Evolutionary conservation across 2,329 filamentous ascomycete genomes (phyloP).

Genomic region (Aspergillus luchuensis): DNA sequence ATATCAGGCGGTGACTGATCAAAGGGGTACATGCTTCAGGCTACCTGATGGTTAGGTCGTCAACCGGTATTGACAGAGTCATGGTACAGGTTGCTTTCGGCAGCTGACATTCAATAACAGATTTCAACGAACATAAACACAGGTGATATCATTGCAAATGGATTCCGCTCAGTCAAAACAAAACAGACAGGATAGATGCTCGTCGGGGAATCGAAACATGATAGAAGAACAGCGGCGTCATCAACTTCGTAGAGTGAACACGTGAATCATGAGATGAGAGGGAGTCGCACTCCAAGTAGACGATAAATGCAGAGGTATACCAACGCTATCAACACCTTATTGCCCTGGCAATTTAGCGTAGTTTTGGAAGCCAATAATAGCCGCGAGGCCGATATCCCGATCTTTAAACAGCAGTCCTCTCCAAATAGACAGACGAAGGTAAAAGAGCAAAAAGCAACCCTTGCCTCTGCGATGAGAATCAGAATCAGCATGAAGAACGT

Average conservation of each 20-base stretch:
- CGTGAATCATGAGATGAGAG: slow-evolving; percentile 11
- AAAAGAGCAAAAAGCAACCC: slow-evolving; percentile 18
- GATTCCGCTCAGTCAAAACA: background rate
- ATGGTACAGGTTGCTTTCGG: background rate
- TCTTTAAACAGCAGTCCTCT: slow-evolving; percentile 29
- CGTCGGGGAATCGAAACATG: slow-evolving; percentile 34
- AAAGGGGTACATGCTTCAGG: background rate
- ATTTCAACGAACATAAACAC: background rate
- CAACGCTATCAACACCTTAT: slow-evolving; percentile 30
- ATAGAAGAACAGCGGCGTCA: slow-evolving; percentile 20
- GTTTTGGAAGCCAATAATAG: slow-evolving; percentile 19
- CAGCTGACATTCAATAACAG: background rate
- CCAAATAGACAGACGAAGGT: slow-evolving; percentile 21
- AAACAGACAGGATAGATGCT: slow-evolving; percentile 22
- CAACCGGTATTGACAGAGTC: background rate
- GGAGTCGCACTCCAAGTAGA: slow-evolving; percentile 9
- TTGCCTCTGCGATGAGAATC: slow-evolving; percentile 12
- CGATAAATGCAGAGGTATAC: slow-evolving; percentile 23
- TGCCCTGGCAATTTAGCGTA: slow-evolving; percentile 16
- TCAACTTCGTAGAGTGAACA: slow-evolving; percentile 18
- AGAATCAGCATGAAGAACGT: slow-evolving; percentile 16
- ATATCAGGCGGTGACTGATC: background rate
- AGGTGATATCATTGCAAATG: background rate
- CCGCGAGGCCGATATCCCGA: slow-evolving; percentile 29
- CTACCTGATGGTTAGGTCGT: background rate